Evolutionary conservation across 2,329 filamentous ascomycete species (phyloP).

Genomic region (Aureobasidium sp.): DNA sequence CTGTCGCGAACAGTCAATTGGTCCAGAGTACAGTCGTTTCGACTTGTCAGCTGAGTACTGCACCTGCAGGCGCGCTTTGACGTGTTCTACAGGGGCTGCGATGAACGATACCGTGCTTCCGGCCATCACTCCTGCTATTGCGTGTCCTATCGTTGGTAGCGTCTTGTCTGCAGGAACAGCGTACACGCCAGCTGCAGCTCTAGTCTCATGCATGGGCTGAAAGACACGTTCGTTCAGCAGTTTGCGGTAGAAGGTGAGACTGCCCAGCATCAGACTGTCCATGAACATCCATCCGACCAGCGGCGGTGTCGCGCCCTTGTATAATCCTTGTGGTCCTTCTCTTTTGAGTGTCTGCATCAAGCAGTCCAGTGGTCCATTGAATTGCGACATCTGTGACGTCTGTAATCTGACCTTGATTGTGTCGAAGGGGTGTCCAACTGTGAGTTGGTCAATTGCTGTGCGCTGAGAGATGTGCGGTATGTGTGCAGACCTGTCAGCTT

Average conservation of each 20-base stretch:
- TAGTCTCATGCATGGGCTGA: conserved; percentile 35
- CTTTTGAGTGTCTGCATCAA: conserved; percentile 73
- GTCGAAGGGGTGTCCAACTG: conserved; percentile 69
- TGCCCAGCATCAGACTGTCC: conserved; percentile 89
- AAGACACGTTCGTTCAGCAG: conserved; percentile 76
- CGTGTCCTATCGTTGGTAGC: conserved; percentile 73
- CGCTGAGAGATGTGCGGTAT: not conserved
- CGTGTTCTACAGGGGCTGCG: conserved; percentile 86
- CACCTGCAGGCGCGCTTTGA: conserved; percentile 89
- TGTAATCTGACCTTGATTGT: conserved; percentile 95
- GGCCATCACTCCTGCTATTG: conserved; percentile 76
- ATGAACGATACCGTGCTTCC: conserved; percentile 88
- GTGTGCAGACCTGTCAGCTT: conserved; percentile 66
- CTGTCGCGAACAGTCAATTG: conserved; percentile 72
- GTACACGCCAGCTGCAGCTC: conserved; percentile 22
- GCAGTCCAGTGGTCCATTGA: conserved; percentile 80
- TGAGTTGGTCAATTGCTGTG: not conserved
- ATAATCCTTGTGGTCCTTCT: conserved; percentile 77
- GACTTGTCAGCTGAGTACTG: conserved; percentile 79
- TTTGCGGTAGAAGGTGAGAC: conserved; percentile 80
- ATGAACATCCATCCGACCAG: conserved; percentile 98
- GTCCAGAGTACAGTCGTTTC: conserved; percentile 73
- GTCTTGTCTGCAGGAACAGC: conserved; percentile 28
- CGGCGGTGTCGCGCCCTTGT: conserved; percentile 83
- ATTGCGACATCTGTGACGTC: conserved; percentile 68